Evolutionary conservation across 139 green algal genomes (phyloP), one percentile per base, ranked within the genome.

Genomic region (Pleodorina starrii): DNA sequence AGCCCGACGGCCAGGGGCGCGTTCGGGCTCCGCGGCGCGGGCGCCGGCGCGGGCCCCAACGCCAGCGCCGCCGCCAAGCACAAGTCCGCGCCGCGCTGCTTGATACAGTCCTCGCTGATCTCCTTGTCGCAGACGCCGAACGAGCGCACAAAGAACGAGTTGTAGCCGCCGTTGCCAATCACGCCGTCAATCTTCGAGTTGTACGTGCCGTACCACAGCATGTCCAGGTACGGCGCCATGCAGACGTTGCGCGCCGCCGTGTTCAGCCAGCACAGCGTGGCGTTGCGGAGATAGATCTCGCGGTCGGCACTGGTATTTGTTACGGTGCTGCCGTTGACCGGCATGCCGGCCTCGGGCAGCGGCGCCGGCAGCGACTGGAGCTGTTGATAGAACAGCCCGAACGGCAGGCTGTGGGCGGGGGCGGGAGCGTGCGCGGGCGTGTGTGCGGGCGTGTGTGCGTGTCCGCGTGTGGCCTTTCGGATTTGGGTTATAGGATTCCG

Each of bases 111-210:
- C 12, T 48, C 16, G 60, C 29, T 50, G n/a, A 87, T 36, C 14
- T 48, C 38, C 42, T 50, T 12, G 40, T 87, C 81, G 29, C 81
- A 87, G 1, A 77, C n/a, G 29, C 81, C 81, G 63, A 66, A 87
- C n/a, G 60, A 77, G 11, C 36, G 27, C 5, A 36, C 16, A 43
- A 87, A 87, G n/a, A 78, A 87, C 35, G 42, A 66, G 81, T 87
- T 87, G 59, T 87, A 87, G 17, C 81, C 81, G 11, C 81, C 81
- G 60, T 87, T 87, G 42, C 14, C n/a, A 16, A 87, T n/a, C 2
- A 36, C 17, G n/a, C 81, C 81, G 7, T 75, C 38, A 7, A 75
- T 44, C 0, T 44, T 60, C 42, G 77, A 42, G 63, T 78, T 87
- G 32, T 66, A 77, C 17, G 81, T 77, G 59, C 81, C 43, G 42